Evolutionary conservation across 2,329 filamentous ascomycete genomes (phyloP), one percentile per base, ranked within the genome.

Genomic region (Penicillium sclerotigenum): DNA sequence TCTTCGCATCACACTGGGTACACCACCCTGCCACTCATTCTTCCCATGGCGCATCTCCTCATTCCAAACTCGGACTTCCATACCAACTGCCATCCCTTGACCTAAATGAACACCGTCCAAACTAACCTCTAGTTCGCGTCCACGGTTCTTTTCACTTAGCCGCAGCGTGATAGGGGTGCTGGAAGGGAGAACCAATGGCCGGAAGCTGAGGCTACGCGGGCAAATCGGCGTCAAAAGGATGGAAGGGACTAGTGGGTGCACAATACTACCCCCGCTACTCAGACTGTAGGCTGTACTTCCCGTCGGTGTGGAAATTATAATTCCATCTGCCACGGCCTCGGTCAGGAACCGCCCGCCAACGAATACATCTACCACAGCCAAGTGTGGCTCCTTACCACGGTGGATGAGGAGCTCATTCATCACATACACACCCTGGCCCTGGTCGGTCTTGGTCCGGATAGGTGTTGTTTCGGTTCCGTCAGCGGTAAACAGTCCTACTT

Each of bases 321-420:
- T 95, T 48, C 94, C 94, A 72, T 99, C 94, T 1, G 92, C 93
- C 13, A 96, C 92, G 0, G 91, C 93, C 72, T 96, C 91, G 1
- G 94, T 99, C 43, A 99, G 80, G 67, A 94, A 95, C 52, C 91
- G 86, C 33, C 90, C 88, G 65, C 92, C 92, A 57, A 97, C 88
- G 67, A 87, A 94, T 41, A 99, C 90, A 68, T 96, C 90, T 63
- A 99, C 90, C 62, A 96, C 87, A 36, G 91, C 90, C 6, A 99
- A 83, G 73, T 97, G 93, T 0, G 94, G 91, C 60, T 93, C 87
- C 33, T 88, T 87, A 38, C 94, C 94, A 22, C 94, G 87, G 73
- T 99, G 94, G 34, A 99, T 87, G 1, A 96, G 88, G 11, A 99
- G 87, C 74, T 99, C 94, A 72, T 99, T 99, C 77, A 97, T 90